Base-by-base conservation (phyloP, 139 green algal species). In the Penium margaritaceum region DNA sequence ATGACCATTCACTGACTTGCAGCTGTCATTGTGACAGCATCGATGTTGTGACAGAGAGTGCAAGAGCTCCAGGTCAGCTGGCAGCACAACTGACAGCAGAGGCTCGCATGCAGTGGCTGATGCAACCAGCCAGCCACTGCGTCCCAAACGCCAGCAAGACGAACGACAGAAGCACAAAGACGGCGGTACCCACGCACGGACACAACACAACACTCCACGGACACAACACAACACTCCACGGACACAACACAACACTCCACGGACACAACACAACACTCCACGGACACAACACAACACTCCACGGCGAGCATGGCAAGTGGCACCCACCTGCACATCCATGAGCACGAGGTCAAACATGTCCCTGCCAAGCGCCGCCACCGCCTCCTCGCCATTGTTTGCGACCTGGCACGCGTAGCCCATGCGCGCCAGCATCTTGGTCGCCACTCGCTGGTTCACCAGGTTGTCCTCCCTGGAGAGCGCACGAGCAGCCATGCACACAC, bases 381-480 rank as follows among this genome's bases (percentile, higher is more conserved):
- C 73, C 30, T 75, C 63, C 32, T 21, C 6, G 19, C 73, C 63
- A 27, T 80, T 80, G 43, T n/a, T 4, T 29, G 63, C 73, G n/a
- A 74, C n/a, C n/a, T 55, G 24, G 9, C 35, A n/a, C 0, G 29
- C 32, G 35, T 63, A 55, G 12, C 73, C 73, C 39, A 74, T 32
- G 29, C 35, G 29, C 27, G 17, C 38, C 63, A 80, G 73, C 55
- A 80, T 43, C 6, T 21, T 36, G 41, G 30, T 32, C 21, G 47
- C 47, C 47, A 80, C 73, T 15, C 29, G 24, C 57, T 80, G 73
- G 63, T 80, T 80, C 30, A 80, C 73, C 47, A 75, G 38, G 73
- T 80, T 80, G 73, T 80, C 73, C 73, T 80, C 63, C 30, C 66
- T 74, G 66, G 24, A 64, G 15, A 64, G n/a, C 30, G 54, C 55